Evolutionary conservation across 257 asterid species (phyloP), one percentile per base, ranked within the genome.

Genomic region (Gardenia jasminoides): DNA sequence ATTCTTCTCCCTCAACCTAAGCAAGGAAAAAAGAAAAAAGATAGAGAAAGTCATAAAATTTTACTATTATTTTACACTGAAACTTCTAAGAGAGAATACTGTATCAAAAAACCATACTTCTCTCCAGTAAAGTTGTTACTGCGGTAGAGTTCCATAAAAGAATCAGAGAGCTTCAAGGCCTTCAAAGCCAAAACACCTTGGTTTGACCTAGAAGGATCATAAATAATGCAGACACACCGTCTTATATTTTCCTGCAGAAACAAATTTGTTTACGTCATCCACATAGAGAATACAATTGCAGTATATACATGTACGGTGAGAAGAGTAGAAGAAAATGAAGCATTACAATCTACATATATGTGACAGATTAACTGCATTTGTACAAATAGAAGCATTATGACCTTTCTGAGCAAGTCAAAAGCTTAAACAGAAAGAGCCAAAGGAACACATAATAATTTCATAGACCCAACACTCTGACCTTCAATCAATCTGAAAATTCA

Each of bases 111-210:
- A 69, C 70, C 97, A 78, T 89, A 95, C 98, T 96, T 94, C 82
- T 96, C 99, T 76, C 99, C 99, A 8, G 94, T 93, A 81, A 96
- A 93, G 84, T 89, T 92, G 80, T 92, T 93, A 59, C 72, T 93
- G 78, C 94, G 92, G 76, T 96, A 86, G 47, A 96, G 98, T 78
- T 93, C 99, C 99, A 96, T 96, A 90, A 93, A 96, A 72, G 98
- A 84, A 87, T 96, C 99, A 79, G 98, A 93, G 79, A 96, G 98
- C 90, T 93, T 96, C 86, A 96, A 78, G 36, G 99, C 99, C 89
- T 93, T 96, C 90, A 96, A 79, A 67, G 98, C 99, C 61, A 93
- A 88, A 85, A 96, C 97, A 56, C 99, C 99, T 83, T 92, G 99
- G 87, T 87, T 96, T 82, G 99, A 88, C 85, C 97, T 91, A 66